Evolutionary conservation across 2,329 filamentous ascomycete species (phyloP), one percentile per base, ranked within the genome.

Genomic region (Aspergillus latus): DNA sequence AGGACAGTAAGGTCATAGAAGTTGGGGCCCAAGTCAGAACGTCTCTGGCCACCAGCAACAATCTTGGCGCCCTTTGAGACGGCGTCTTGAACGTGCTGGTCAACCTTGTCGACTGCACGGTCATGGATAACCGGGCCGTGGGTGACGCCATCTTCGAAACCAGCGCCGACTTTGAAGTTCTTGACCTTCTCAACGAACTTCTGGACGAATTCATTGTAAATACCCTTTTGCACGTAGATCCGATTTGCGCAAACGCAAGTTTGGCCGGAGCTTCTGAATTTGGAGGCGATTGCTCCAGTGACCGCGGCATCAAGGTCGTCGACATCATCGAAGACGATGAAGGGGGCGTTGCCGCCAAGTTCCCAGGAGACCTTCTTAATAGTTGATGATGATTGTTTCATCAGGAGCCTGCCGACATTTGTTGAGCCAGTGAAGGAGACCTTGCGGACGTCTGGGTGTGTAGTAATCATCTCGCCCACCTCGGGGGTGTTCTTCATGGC

Each of bases 211-310:
- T 79, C 68, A 43, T 82, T 77, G 59, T 81, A 81, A 9, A 82
- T 73, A 10, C 78, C 78, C 34, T 72, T 71, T 62, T 83, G 80
- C 1, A 83, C 76, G 61, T 80, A 81, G 57, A 82, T 77, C 0
- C 80, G 74, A 66, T 82, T 83, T 6, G 89, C 89, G 68, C 89
- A 92, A 21, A 97, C 92, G 73, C 94, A 99, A 0, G 94, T 97
- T 80, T 99, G 94, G 36, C 94, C 94, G 0, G 90, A 95, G 37
- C 88, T 91, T 53, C 94, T 88, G 84, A 97, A 97, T 74, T 97
- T 99, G 68, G 85, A 92, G 26, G 87, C 79, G 52, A 97, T 84
- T 47, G 92, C 92, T 28, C 92, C 93, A 0, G 85, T 78, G 1
- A 97, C 91, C 2, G 94, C 94, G 4, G 80, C 78, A 57, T 97